These are phyloP conservation scores for Stemphylium beticola DNA, from an alignment of 2,329 filamentous ascomycete genomes.

Conservation along the genomic window DNA sequence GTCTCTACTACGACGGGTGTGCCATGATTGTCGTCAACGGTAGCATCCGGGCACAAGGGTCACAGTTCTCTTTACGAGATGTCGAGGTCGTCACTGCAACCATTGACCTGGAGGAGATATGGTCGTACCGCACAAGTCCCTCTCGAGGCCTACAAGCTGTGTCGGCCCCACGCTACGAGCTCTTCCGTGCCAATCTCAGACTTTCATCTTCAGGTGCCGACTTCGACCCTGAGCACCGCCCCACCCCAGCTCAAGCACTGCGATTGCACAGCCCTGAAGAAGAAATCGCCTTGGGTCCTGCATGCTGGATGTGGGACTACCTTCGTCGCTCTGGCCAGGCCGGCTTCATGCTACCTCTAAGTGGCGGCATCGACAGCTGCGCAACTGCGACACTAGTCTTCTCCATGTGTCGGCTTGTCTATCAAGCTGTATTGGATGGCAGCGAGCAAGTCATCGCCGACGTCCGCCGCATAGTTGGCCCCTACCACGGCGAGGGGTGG, in stretches of 20 bases:
- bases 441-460: slow-evolving; percentile 63
- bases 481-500: slow-evolving; percentile 55
- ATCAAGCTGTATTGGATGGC: slow-evolving; percentile 58
- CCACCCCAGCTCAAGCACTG: slow-evolving; percentile 50
- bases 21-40: slow-evolving; percentile 69
- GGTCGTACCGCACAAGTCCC: slow-evolving; percentile 63
- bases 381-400: slow-evolving; percentile 41
- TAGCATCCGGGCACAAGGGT: slow-evolving; percentile 68
- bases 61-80: slow-evolving; percentile 65
- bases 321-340: slow-evolving; percentile 58
- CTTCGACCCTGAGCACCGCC: slow-evolving; percentile 54
- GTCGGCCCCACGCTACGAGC: slow-evolving; percentile 54
- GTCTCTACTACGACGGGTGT: slow-evolving; percentile 55
- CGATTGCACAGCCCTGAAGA: slow-evolving; percentile 61
- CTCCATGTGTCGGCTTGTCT: slow-evolving; percentile 63
- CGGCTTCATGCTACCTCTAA: slow-evolving; percentile 64
- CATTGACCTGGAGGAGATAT: slow-evolving; percentile 71
- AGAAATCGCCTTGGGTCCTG: slow-evolving; percentile 66
- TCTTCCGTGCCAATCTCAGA: slow-evolving; percentile 53
- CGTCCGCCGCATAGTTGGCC: slow-evolving; percentile 59
- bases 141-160: slow-evolving; percentile 65
- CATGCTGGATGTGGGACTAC: slow-evolving; percentile 72
- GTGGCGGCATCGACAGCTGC: slow-evolving; percentile 66
- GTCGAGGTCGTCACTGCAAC: slow-evolving; percentile 63
- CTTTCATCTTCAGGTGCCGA: slow-evolving; percentile 52